Base-by-base conservation (phyloP, 345 rosid species). In the Gossypium thurberi region DNA sequence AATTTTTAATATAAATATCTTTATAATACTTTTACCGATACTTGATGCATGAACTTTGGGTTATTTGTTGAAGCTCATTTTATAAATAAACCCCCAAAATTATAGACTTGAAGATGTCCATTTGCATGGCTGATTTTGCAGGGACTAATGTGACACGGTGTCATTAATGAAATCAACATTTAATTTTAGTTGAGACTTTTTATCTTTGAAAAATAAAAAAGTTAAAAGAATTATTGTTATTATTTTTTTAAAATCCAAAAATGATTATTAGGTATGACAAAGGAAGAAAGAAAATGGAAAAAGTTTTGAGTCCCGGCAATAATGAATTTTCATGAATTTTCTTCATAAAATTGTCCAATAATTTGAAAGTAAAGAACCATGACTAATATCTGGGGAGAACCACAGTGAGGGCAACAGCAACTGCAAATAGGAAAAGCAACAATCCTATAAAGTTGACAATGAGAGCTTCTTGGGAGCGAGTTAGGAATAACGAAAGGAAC, bases 401-500 rank as follows among this genome's bases (percentile, higher is more conserved):
- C 18, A 74, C 64, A 33, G 69, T 53, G 1, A 86, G 75, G 70
- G 85, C 85, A 57, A 88, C 87, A 46, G 73, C 23, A 67, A 73
- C 56, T 3, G 82, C 88, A 59, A 81, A 86, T 1, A 88, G 81
- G 71, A 85, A 25, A 52, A 84, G 80, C 42, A 85, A 48, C 28
- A 87, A 80, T 18, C 87, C 87, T 8, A 67, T 84, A 70, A 84
- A 88, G 76, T 88, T 88, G 63, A 85, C 26, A 2, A 86, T 72
- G 1, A 82, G 84, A 13, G 84, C 89, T 52, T 84, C 80, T 59
- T 72, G 87, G 75, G 44, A 20, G 6, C 61, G 71, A 25, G 47
- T 37, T 12, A 83, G 72, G 10, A 56, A 68, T 40, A 76, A 55
- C 6, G 1, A 11, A 8, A 48, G 28, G 75, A 78, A 85, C 62